Percentiles rank a stretch among this genome's conserved stretches.
phyloP scores from a whole-genome alignment of 225 moss, liverwort and hornwort genomes.

The Straminergon stramineum region DNA sequence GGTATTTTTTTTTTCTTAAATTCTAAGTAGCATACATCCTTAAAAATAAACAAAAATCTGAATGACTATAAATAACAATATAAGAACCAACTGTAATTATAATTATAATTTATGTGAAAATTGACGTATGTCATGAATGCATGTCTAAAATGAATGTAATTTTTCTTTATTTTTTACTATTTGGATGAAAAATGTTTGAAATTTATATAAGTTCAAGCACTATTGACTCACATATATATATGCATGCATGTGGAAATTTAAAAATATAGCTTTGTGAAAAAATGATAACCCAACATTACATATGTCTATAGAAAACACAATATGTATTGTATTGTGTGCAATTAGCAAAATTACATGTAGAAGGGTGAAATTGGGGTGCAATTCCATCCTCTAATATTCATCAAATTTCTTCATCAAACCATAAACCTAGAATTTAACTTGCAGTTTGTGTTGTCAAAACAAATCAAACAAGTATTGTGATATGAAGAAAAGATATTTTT shows the following conservation, averaged over 20 bases:
- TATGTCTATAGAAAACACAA: neutral
- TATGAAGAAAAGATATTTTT: neutral
- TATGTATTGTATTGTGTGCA: rapidly evolving
- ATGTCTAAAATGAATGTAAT: no score
- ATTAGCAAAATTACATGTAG: neutral
- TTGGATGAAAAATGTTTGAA: neutral
- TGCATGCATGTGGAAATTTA: neutral
- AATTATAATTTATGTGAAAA: no score
- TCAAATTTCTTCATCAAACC: neutral
- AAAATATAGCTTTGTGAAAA: neutral
- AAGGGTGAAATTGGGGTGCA: neutral
- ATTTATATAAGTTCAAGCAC: neutral
- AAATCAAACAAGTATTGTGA: neutral
- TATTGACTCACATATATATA: rapidly evolving
- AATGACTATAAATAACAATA: neutral
- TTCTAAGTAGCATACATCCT: rapidly evolving
- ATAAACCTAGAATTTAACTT: neutral
- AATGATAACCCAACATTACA: neutral
- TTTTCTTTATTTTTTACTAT: neutral
- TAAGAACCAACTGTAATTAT: neutral
- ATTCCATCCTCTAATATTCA: neutral
- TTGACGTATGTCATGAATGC: neutral
- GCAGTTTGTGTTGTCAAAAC: neutral
- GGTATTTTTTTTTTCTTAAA: neutral
- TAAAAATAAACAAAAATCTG: neutral